These are phyloP conservation scores for Pontederia paniculata DNA, from an alignment of 176 grass and related monocot genomes.

Conservation along the genomic window DNA sequence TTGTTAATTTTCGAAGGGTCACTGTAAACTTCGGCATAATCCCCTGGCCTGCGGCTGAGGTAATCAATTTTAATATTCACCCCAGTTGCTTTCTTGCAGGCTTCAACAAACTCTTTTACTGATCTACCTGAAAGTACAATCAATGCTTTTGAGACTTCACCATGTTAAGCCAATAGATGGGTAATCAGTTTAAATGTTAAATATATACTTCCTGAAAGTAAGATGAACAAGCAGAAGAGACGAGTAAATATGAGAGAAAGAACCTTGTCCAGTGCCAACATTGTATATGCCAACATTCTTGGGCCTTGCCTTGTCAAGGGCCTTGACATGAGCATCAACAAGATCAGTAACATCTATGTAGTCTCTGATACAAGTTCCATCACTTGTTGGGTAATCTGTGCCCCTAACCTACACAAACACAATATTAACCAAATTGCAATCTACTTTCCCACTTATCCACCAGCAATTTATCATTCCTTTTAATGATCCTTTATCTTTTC, in stretches of 20 bases:
- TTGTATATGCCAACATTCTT: constrained; percentile 13
- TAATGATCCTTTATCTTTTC: too few relatives aligned
- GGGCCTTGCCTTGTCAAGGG: constrained; percentile 10
- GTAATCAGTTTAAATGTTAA: too few relatives aligned
- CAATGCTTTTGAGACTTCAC: neutral
- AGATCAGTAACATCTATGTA: constrained; percentile 16
- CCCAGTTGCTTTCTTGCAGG: constrained; percentile 15
- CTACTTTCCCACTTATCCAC: neutral
- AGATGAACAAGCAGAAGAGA: neutral
- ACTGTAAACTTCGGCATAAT: constrained; percentile 12
- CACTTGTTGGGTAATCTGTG: constrained; percentile 12
- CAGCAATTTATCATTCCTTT: neutral
- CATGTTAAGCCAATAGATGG: neutral
- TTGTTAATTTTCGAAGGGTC: constrained; percentile 7
- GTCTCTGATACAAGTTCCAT: constrained; percentile 20
- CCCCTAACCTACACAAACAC: constrained; percentile 3
- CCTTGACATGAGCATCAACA: constrained; percentile 18
- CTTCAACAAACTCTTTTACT: constrained; percentile 14
- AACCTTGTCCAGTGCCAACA: constrained; percentile 12
- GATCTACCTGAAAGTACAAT: constrained; percentile 6
- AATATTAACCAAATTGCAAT: neutral
- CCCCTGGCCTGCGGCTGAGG: constrained; percentile 5
- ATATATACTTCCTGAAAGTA: too few relatives aligned
- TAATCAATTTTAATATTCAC: constrained; percentile 13
- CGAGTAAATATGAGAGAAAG: neutral